phyloP scores from a whole-genome alignment of 2,329 filamentous ascomycete species.

The Stemphylium beticola region DNA sequence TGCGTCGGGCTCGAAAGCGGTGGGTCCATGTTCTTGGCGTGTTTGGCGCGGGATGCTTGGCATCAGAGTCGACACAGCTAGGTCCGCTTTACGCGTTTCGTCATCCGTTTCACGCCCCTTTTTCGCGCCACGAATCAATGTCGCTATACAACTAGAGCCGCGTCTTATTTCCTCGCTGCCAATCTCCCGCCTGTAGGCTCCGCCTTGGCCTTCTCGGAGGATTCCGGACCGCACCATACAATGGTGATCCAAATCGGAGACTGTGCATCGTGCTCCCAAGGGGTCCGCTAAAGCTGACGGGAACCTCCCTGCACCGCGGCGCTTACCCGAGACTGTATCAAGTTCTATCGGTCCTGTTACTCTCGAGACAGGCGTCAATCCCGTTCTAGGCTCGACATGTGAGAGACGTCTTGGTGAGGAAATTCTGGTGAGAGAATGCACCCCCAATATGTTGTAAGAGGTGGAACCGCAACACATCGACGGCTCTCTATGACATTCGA shows the following conservation, averaged over 20 bases:
- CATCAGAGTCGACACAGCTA: conserved; percentile 33
- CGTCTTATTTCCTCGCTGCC: conserved; percentile 27
- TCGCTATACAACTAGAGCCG: conserved; percentile 30
- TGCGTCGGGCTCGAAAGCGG: conserved; percentile 31
- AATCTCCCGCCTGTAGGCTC: conserved; percentile 25
- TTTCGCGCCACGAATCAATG: conserved; percentile 27
- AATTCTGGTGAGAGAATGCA: neutral
- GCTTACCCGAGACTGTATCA: conserved; percentile 7
- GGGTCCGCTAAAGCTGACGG: conserved; percentile 2
- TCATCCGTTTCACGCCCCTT: conserved; percentile 40
- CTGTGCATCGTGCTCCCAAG: conserved; percentile 9
- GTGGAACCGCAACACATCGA: neutral
- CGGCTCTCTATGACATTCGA: neutral
- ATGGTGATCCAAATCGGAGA: conserved; percentile 8
- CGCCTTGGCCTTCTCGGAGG: conserved; percentile 23
- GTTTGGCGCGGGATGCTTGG: conserved; percentile 44
- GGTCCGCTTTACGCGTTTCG: conserved; percentile 44
- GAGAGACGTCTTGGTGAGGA: neutral
- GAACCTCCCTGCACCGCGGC: conserved; percentile 19
- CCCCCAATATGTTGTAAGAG: neutral
- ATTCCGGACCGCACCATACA: conserved; percentile 20
- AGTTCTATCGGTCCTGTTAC: conserved; percentile 7
- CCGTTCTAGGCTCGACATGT: neutral
- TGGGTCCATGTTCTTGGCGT: conserved; percentile 30
- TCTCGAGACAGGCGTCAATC: neutral